Conservation (phyloP, 805 yeast genomes). For the Candida verbasci region DNA sequence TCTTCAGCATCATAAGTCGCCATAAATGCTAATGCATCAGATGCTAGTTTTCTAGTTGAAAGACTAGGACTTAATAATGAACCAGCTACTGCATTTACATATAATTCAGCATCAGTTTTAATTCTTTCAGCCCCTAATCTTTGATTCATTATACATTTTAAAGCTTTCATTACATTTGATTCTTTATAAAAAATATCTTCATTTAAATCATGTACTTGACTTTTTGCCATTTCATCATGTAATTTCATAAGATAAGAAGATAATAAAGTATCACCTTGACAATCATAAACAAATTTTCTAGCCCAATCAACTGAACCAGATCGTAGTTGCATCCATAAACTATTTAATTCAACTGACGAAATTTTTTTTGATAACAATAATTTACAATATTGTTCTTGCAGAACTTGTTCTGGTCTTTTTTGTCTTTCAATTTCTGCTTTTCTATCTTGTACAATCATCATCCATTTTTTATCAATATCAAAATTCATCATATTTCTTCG, state of each 20-base stretch:
- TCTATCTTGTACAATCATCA: conserved; percentile 82
- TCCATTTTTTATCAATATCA: conserved; percentile 81
- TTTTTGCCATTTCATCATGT: conserved; percentile 40
- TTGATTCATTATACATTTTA: conserved; percentile 68
- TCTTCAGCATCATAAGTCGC: conserved; percentile 31
- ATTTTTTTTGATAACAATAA: conserved; percentile 67
- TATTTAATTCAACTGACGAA: conserved; percentile 66
- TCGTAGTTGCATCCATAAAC: conserved; percentile 85
- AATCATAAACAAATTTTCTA: conserved; percentile 57
- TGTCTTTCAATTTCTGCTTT: conserved; percentile 66
- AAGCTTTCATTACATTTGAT: conserved; percentile 68
- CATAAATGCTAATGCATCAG: conserved; percentile 62
- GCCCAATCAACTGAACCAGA: conserved; percentile 88
- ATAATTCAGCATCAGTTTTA: conserved; percentile 36
- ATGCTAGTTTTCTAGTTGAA: conserved; percentile 71
- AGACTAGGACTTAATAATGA: conserved; percentile 73
- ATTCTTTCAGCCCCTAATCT: conserved; percentile 59
- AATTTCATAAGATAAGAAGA: conserved; percentile 52
- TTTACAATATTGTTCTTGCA: conserved; percentile 76
- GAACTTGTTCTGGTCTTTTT: conserved; percentile 18
- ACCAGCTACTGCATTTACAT: conserved; percentile 60
- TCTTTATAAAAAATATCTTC: conserved; percentile 65
- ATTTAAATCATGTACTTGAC: conserved; percentile 35
- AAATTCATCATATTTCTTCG: conserved; percentile 72
- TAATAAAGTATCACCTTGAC: conserved; percentile 78